Base-by-base conservation (phyloP, 495 filamentous ascomycete species). In the Tuber calosporum region DNA sequence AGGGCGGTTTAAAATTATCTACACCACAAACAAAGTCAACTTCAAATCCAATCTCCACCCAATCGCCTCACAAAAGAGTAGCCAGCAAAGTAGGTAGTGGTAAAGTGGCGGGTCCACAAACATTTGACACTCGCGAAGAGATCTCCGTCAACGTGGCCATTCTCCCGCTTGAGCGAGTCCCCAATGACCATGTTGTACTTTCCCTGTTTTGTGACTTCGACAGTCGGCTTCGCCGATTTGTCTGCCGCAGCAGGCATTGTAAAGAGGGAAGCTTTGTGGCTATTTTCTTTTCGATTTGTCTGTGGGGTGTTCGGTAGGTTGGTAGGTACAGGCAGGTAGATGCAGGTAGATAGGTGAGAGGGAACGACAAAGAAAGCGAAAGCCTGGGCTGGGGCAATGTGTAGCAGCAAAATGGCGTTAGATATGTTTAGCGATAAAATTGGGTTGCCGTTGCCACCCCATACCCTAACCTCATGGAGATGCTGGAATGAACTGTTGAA, bases 61-160 rank as follows among this genome's bases (percentile, higher is more conserved):
- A 62, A 62, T 62, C 53, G 26, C 53, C 34, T 62, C 53, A 34
- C 53, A 17, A 15, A 30, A 13, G 53, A 34, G 53, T 62, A 34
- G 26, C 26, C 1, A 13, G 26, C 26, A 26, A 68, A 48, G 62
- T 17, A 39, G 4, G 30, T 41, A 34, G 70, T n/a, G 75, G 30
- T 39, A 22, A 4, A 45, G 70, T 17, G 42, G 15, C 30, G 72
- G 30, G 20, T 39, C 15, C 34, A 71, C 75, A n/a, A 41, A 79
- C 77, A 79, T 73, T 79, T 79, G 22, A 79, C 76, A 41, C 77
- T 79, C 4, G 77, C 75, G 45, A 76, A 73, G 36, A 72, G n/a
- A n/a, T 73, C 68, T 13, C 67, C 40, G 30, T 62, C 42, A 30
- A 30, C 53, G 7, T 62, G 26, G 19, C 53, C 53, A 30, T 62